Evolutionary conservation across 345 rosid genomes (phyloP).

Genomic region (Moringa oleifera): DNA sequence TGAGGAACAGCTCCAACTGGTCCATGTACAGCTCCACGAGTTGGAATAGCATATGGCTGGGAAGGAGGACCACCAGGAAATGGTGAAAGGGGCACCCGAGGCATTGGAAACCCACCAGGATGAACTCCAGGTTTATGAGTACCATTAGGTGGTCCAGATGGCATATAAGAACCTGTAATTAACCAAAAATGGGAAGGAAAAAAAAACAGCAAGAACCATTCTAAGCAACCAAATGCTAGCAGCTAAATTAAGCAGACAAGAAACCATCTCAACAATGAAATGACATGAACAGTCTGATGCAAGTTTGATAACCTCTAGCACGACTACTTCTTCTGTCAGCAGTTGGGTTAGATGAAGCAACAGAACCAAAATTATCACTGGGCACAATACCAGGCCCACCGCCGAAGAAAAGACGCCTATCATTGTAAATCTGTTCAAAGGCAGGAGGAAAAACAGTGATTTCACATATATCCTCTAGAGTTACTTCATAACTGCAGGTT

Average conservation of each 20-base stretch:
- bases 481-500: background rate
- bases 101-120: constrained; percentile 82
- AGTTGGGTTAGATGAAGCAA: constrained; percentile 46
- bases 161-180: constrained; percentile 66
- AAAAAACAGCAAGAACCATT: background rate
- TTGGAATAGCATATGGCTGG: constrained; percentile 95
- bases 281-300: no score
- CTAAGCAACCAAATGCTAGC: background rate
- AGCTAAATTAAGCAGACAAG: background rate
- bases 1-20: constrained; percentile 94
- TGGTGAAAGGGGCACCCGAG: constrained; percentile 74
- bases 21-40: constrained; percentile 85
- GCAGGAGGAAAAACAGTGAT: constrained; percentile 1
- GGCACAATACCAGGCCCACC: constrained; percentile 79
- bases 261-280: no score
- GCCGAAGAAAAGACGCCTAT: constrained; percentile 77
- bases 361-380: constrained; percentile 63
- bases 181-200: constrained; percentile 7
- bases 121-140: constrained; percentile 83
- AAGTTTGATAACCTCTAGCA: constrained; percentile 48
- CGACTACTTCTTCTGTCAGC: constrained; percentile 87
- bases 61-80: constrained; percentile 82
- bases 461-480: constrained; percentile 2
- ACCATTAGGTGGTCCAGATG: constrained; percentile 83
- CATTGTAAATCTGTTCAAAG: constrained; percentile 73